These are phyloP conservation scores for Prunus salicina DNA, from an alignment of 306 rosid genomes.

Conservation along the genomic window DNA sequence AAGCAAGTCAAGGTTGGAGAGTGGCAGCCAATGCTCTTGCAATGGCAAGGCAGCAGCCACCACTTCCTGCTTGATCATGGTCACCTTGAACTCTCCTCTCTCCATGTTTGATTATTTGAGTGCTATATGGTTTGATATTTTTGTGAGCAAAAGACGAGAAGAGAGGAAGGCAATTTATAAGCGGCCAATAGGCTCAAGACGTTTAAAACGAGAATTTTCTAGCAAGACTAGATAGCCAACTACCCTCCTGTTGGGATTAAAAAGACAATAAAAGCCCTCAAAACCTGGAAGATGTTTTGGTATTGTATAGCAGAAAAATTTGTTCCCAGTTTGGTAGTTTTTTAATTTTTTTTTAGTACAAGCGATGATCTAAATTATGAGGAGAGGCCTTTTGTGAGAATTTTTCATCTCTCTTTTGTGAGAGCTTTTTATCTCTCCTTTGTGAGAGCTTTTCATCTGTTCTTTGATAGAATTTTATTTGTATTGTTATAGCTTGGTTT, in stretches of 20 bases:
- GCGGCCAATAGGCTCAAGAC: neutral
- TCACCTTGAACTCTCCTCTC: slow-evolving; percentile 23
- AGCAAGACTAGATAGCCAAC: neutral
- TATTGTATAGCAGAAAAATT: too few relatives aligned
- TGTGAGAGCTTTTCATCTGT: too few relatives aligned
- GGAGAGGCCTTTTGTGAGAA: too few relatives aligned
- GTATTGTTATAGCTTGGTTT: too few relatives aligned
- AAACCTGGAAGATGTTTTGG: neutral
- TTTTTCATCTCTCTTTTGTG: too few relatives aligned
- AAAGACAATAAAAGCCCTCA: neutral
- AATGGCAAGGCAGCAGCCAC: slow-evolving; percentile 60
- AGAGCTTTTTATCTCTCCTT: too few relatives aligned
- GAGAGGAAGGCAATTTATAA: neutral
- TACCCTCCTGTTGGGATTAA: neutral
- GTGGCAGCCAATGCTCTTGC: slow-evolving; percentile 68
- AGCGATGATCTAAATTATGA: too few relatives aligned
- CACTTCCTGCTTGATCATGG: slow-evolving; percentile 39
- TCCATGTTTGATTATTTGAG: slow-evolving; percentile 8
- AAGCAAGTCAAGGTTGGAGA: slow-evolving; percentile 77
- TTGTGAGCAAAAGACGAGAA: neutral
- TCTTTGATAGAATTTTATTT: too few relatives aligned
- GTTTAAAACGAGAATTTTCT: too few relatives aligned
- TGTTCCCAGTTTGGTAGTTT: too few relatives aligned
- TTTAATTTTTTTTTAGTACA: too few relatives aligned
- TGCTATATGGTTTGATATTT: neutral